A percentile compares a stretch with the other conserved stretches of the same genome.
Conservation (phyloP, 345 rosid species). For the Lepidium sativum region DNA sequence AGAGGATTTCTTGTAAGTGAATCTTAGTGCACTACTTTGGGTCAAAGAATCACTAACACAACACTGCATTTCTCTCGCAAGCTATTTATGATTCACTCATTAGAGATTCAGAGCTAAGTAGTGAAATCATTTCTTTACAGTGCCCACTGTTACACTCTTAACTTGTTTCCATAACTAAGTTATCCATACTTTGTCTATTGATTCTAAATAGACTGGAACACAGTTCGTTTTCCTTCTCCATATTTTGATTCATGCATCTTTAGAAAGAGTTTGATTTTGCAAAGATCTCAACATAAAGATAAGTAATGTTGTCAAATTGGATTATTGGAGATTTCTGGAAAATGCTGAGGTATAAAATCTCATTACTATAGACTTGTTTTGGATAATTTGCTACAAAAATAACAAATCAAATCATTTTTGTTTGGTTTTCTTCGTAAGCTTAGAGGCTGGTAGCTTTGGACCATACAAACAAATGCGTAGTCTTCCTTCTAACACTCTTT, state of each 20-base stretch:
- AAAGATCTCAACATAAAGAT: too few relatives aligned
- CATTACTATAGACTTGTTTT: background rate
- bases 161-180: too few relatives aligned
- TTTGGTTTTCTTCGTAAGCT: conserved; percentile 27
- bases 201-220: too few relatives aligned
- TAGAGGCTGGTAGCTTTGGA: conserved; percentile 32
- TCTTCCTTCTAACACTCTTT: conserved; percentile 39
- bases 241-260: too few relatives aligned
- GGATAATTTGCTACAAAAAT: background rate
- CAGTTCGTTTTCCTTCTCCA: too few relatives aligned
- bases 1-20: background rate
- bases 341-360: background rate
- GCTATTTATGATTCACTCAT: background rate
- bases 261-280: too few relatives aligned
- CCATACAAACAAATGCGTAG: conserved; percentile 65
- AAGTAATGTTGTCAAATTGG: background rate
- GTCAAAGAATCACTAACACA: background rate
- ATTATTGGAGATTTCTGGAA: background rate
- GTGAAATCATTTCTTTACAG: background rate
- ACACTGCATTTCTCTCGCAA: background rate
- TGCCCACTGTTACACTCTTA: too few relatives aligned
- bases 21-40: conserved; percentile 5
- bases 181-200: too few relatives aligned
- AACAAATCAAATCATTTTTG: background rate
- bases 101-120: background rate